Evolutionary conservation across 176 grass and related monocot genomes (phyloP).

Genomic region (Elymus sibiricus): DNA sequence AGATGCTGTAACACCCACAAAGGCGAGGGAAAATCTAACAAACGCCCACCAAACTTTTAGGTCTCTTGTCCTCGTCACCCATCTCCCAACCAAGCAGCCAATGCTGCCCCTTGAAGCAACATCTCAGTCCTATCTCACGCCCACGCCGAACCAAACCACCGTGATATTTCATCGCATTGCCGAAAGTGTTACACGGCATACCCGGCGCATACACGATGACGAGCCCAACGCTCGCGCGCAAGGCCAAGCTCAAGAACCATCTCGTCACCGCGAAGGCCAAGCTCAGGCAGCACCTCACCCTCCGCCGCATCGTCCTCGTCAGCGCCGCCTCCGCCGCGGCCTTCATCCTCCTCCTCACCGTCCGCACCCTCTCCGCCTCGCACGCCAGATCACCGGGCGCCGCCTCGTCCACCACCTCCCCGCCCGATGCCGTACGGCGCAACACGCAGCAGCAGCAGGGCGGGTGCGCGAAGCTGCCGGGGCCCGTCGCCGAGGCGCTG

Average conservation of each 20-base stretch:
- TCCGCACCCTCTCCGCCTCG: constrained; percentile 36
- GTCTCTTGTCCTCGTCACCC: constrained; percentile 4
- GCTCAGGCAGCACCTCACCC: constrained; percentile 49
- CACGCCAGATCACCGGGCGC: neutral
- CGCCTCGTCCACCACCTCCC: neutral
- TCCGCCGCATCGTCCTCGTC: constrained; percentile 39
- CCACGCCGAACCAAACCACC: no score
- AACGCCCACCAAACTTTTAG: constrained; percentile 24
- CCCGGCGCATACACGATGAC: constrained; percentile 7
- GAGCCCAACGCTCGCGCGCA: constrained; percentile 47
- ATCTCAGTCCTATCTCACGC: neutral
- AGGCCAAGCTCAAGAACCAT: constrained; percentile 51
- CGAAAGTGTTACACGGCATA: neutral
- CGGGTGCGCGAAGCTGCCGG: constrained; percentile 32
- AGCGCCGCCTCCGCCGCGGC: constrained; percentile 23
- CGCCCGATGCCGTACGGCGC: neutral
- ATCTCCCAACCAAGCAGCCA: neutral
- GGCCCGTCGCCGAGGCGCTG: constrained; percentile 26
- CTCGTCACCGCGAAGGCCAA: constrained; percentile 55
- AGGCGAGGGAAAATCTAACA: neutral
- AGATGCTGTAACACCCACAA: no score
- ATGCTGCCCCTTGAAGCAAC: constrained; percentile 26
- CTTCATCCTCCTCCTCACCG: constrained; percentile 36
- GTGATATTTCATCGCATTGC: no score
- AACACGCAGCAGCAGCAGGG: neutral